A percentile compares a stretch with the other conserved stretches of the same genome.
phyloP scores from a whole-genome alignment of 768 basidiomycete species.

The Mycena galericulata region DNA sequence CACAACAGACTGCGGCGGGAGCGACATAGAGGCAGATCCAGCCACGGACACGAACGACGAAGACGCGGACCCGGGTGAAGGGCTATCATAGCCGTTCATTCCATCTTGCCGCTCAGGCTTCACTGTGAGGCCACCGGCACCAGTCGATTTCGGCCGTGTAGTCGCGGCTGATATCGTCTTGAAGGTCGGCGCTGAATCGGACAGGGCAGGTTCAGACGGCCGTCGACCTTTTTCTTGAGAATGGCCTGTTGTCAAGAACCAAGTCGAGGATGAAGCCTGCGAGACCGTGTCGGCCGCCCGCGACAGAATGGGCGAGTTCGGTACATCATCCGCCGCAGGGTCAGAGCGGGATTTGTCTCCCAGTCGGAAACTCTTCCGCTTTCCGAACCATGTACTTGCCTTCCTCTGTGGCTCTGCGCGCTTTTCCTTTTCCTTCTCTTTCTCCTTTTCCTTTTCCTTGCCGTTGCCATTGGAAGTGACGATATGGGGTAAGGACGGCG shows the following conservation, averaged over 20 bases:
- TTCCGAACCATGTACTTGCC: conserved; percentile 61
- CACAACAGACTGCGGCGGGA: conserved; percentile 19
- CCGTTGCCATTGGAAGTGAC: conserved; percentile 44
- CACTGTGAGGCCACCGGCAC: conserved; percentile 23
- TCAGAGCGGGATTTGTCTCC: conserved; percentile 46
- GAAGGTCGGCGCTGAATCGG: conserved; percentile 11
- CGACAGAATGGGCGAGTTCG: conserved; percentile 25
- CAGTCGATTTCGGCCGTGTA: conserved; percentile 35
- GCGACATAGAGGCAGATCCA: conserved; percentile 22
- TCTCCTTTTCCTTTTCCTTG: conserved; percentile 46
- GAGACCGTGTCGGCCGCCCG: conserved; percentile 30
- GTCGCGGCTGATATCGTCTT: conserved; percentile 24
- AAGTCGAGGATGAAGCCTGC: conserved; percentile 31
- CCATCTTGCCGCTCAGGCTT: conserved; percentile 34
- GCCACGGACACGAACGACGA: conserved; percentile 32
- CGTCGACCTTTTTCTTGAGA: conserved; percentile 33
- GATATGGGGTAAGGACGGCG: conserved; percentile 41
- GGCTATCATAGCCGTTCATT: conserved; percentile 42
- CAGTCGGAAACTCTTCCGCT: conserved; percentile 61
- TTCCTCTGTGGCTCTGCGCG: conserved; percentile 56
- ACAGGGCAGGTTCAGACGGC: conserved; percentile 40
- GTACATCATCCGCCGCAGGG: conserved; percentile 28
- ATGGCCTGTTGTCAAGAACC: conserved; percentile 35
- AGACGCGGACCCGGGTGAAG: conserved; percentile 41
- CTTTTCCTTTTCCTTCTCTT: conserved; percentile 52